Evolutionary conservation across 164 flowering plant genomes (phyloP), one percentile per base, ranked within the genome.

Genomic region (Aristolochia fimbriata): DNA sequence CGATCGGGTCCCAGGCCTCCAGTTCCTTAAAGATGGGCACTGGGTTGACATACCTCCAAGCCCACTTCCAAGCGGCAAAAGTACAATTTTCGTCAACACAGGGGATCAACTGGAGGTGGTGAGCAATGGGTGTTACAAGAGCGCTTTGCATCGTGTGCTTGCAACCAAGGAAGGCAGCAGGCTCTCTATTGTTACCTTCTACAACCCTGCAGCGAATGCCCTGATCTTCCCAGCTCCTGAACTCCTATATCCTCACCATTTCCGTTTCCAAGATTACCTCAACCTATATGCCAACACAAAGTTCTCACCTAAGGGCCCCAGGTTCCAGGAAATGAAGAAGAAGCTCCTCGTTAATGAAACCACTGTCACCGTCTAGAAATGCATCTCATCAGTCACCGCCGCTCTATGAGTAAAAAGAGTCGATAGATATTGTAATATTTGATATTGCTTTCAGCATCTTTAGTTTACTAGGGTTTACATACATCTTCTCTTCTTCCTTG

Each of bases 161-260:
- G 77, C 88, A 12, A 73, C 70, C 37, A 73, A 81, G 66, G 61
- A 74, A 4, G 91, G 89, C 15, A 83, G 86, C 71, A 80, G 89
- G 61, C 80, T 87, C 51, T 89, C 94, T 51, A 80, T 89, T 59
- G 92, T 89, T 46, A 79, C 91, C 54, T 89, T 89, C 79, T 89
- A 87, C 56, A 89, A 89, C 62, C 97, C 88, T 31, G 75, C 83
- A 25, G 77, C 70, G 17, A 91, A 89, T 65, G 95, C 97, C 17
- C 31, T 85, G 21, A 83, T 87, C 55, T 77, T 84, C 59, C 91
- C 92, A 19, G 83, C 88, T 49, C 65, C 81, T 0, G 62, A 74
- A 60, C 83, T 83, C 47, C 63, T 74, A 27, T 83, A 85, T 60
- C 91, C 89, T 1, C 47, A 48, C 45, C n/a, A 60, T 48, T 77